Evolutionary conservation across 2,329 filamentous ascomycete species (phyloP).

Genomic region (Fusarium pseudocircinatum): DNA sequence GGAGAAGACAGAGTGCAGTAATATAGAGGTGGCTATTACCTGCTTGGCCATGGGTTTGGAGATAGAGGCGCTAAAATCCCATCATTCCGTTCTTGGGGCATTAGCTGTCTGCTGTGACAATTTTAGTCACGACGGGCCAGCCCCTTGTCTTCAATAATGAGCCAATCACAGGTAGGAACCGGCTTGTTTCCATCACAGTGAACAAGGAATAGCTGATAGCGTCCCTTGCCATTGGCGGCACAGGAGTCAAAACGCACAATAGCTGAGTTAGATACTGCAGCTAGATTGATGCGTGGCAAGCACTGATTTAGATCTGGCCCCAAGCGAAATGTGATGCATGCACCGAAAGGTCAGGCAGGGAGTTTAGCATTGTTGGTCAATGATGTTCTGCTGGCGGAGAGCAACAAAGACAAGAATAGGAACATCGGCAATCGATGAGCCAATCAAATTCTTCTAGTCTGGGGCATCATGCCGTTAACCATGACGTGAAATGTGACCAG

Average conservation of each 20-base stretch:
- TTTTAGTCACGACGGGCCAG: slow-evolving; percentile 34
- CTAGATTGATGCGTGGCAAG: slow-evolving; percentile 26
- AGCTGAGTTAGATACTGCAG: slow-evolving; percentile 10
- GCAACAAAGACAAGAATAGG: slow-evolving; percentile 22
- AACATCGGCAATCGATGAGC: slow-evolving; percentile 1
- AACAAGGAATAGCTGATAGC: slow-evolving; percentile 21
- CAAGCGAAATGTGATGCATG: background rate
- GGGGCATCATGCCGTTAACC: background rate
- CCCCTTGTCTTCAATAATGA: slow-evolving; percentile 16
- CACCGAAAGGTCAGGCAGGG: background rate
- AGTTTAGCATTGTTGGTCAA: background rate
- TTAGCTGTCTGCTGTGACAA: slow-evolving; percentile 35
- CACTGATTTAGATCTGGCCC: slow-evolving; percentile 8
- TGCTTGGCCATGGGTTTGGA: slow-evolving; percentile 18
- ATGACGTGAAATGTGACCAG: slow-evolving; percentile 1
- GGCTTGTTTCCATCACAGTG: slow-evolving; percentile 32
- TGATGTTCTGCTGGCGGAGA: background rate
- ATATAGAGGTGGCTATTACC: slow-evolving; percentile 27
- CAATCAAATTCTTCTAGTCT: background rate
- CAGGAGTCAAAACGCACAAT: slow-evolving; percentile 24
- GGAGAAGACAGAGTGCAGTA: slow-evolving; percentile 27
- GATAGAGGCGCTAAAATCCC: slow-evolving; percentile 33
- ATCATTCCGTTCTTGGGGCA: slow-evolving; percentile 25
- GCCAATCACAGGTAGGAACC: slow-evolving; percentile 30
- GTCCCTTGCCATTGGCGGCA: slow-evolving; percentile 8